Evolutionary conservation across 352 stramenopile species (phyloP).

Genomic region (Pythium oligandrum): DNA sequence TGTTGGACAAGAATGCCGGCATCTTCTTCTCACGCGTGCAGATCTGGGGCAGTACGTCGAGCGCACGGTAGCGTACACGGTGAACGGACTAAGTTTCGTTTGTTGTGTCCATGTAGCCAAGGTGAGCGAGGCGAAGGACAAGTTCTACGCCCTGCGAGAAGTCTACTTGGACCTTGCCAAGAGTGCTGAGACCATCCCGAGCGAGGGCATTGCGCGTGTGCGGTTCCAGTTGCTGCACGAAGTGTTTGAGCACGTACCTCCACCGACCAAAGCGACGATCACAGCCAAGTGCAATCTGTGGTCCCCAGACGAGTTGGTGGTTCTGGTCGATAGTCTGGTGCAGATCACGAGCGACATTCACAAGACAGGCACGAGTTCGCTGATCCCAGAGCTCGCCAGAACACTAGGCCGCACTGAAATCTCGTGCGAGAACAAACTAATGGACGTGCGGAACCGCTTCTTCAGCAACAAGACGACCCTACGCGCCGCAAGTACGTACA

Average conservation of each 20-base stretch:
- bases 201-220: conserved; percentile 3
- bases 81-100: too few species aligned
- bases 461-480: conserved; percentile 29
- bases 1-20: conserved; percentile 30
- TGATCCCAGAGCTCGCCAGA: conserved; percentile 4
- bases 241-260: conserved; percentile 48
- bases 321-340: conserved; percentile 52
- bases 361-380: conserved; percentile 33
- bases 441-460: conserved; percentile 47
- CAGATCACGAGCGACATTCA: conserved; percentile 61
- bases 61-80: neutral
- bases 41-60: conserved; percentile 40
- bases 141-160: conserved; percentile 63
- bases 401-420: conserved; percentile 40
- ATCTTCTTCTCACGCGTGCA: conserved; percentile 67
- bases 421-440: conserved; percentile 56
- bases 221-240: conserved; percentile 36
- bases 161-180: conserved; percentile 53
- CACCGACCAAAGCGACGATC: conserved; percentile 16
- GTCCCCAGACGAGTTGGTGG: conserved; percentile 46
- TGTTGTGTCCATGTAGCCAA: too few species aligned
- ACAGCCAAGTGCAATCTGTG: conserved; percentile 38
- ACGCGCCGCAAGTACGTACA: conserved; percentile 43
- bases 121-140: too few species aligned
- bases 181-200: conserved; percentile 22